phyloP scores from a whole-genome alignment of 202 grass and related monocot genomes.

The Carex arenaria region DNA sequence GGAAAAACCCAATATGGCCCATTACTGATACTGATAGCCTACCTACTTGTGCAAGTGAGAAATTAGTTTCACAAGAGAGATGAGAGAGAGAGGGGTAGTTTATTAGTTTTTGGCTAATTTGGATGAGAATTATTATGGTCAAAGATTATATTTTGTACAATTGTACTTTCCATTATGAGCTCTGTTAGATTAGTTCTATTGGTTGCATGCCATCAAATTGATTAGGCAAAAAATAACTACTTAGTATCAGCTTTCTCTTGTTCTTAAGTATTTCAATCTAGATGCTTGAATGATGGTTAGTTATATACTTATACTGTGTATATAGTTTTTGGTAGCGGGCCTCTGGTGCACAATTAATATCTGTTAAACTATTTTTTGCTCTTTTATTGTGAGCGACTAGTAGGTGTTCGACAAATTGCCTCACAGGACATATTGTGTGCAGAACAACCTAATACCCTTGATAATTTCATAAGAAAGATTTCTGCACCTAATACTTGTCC shows the following conservation, averaged over 20 bases:
- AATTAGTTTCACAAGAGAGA: background rate
- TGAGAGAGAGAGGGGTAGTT: background rate
- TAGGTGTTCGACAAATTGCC: conserved; percentile 8
- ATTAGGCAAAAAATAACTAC: background rate
- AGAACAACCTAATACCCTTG: background rate
- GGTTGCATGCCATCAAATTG: background rate
- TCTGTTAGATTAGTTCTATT: background rate
- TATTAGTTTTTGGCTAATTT: background rate
- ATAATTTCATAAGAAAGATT: background rate
- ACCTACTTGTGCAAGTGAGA: background rate
- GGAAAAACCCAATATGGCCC: background rate
- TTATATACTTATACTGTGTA: too few relatives aligned
- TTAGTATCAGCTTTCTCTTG: background rate
- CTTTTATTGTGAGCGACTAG: background rate
- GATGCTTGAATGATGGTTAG: background rate
- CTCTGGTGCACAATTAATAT: background rate
- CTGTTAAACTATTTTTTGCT: background rate
- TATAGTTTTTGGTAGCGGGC: background rate
- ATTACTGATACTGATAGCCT: background rate
- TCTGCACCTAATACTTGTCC: background rate
- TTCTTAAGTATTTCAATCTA: background rate
- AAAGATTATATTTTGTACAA: background rate
- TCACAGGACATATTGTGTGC: background rate
- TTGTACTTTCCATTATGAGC: background rate
- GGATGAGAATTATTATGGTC: background rate